Evolutionary conservation across 225 moss, liverwort and hornwort species (phyloP).

Genomic region (Pseudoscleropodium purum): DNA sequence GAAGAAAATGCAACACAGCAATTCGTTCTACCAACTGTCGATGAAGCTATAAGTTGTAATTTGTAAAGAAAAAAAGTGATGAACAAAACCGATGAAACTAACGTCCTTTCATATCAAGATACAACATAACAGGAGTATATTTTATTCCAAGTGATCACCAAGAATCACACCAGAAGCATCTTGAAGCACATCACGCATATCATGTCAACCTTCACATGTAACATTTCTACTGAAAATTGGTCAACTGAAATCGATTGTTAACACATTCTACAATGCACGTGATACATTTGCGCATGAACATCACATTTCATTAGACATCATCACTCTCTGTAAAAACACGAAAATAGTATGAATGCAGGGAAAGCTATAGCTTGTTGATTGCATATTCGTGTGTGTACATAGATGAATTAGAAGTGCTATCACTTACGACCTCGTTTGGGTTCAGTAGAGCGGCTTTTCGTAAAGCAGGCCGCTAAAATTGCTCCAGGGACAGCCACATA

Average conservation of each 20-base stretch:
- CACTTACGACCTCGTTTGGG: slow-evolving; percentile 12
- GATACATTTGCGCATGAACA: not conserved
- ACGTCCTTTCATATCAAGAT: not conserved
- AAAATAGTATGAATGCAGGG: not conserved
- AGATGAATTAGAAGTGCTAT: not conserved
- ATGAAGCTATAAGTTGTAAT: not conserved
- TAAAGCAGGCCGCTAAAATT: slow-evolving; percentile 14
- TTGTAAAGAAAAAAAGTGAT: not conserved
- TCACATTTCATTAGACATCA: not conserved
- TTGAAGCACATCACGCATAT: not conserved
- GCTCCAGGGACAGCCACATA: slow-evolving; percentile 12
- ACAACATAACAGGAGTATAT: not conserved
- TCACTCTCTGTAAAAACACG: not conserved
- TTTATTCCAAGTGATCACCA: not conserved
- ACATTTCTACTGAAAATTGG: not conserved
- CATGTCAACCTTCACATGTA: not conserved
- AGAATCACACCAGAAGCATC: not conserved
- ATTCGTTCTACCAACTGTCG: too few species aligned
- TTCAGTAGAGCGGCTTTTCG: not conserved
- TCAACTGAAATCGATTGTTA: not conserved
- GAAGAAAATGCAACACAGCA: not conserved
- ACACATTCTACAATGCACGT: not conserved
- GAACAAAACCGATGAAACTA: not conserved
- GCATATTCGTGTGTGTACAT: not conserved
- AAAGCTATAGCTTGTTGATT: not conserved